Evolutionary conservation across 441 rosid genomes (phyloP), one percentile per base, ranked within the genome.

Genomic region (Omphalea diandra): DNA sequence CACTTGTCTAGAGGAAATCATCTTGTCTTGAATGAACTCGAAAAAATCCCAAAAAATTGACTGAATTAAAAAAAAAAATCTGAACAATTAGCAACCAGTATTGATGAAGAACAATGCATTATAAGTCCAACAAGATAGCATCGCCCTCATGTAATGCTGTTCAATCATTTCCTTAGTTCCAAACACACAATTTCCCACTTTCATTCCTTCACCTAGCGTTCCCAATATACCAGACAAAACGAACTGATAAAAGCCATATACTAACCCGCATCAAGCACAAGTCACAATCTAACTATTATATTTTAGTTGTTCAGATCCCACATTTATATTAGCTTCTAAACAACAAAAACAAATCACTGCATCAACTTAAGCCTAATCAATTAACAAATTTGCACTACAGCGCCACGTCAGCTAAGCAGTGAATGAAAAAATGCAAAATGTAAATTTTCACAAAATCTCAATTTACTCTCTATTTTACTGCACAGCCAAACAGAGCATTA

Each of bases 391-490:
- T 15, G 24, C 17, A n/a, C 15, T n/a, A 43, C 12, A 26, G 38
- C 54, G 43, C 35, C 33, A 27, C n/a, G n/a, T n/a, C n/a, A n/a
- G 53, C 38, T 27, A 29, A 63, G 67, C n/a, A n/a, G n/a, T n/a
- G n/a, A n/a, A n/a, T n/a, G n/a, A 63, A 44, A 46, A 18, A 64
- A 46, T 31, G 72, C 65, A 67, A 44, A 79, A 68, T 53, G 72
- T 50, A 75, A 70, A 59, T 55, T 58, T 73, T 75, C n/a, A 41
- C 73, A 71, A 77, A 52, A n/a, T 72, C 36, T 63, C 56, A 24
- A 60, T 63, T 69, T 6, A 24, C 3, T 44, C 43, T 20, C 43
- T 10, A n/a, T n/a, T 43, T 49, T 24, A 26, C 63, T 47, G 76
- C 35, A 78, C n/a, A n/a, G 27, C 67, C 72, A 76, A 73, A 49